Evolutionary conservation across 345 rosid genomes (phyloP).

Genomic region (Eucalyptus cloeziana): DNA sequence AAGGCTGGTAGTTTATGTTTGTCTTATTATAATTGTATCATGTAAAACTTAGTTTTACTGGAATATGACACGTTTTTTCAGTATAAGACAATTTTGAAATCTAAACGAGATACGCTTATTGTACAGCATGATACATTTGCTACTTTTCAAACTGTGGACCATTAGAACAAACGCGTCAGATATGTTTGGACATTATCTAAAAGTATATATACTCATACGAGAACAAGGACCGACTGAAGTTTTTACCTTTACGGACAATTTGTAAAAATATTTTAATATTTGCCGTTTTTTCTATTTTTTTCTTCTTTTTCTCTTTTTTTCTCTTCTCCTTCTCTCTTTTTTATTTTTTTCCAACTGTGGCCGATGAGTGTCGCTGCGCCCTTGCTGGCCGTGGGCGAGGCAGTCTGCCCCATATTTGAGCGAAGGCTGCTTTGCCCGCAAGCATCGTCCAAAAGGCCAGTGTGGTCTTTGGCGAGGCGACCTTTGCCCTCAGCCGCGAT

Average conservation of each 20-base stretch:
- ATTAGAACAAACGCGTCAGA: neutral
- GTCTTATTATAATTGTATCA: neutral
- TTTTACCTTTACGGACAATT: neutral
- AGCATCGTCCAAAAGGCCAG: neutral
- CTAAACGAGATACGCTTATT: neutral
- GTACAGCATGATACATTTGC: neutral
- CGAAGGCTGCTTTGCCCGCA: neutral
- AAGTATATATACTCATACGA: too few relatives aligned
- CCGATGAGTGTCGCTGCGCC: neutral
- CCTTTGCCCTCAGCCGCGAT: fast-evolving
- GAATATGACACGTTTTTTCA: neutral
- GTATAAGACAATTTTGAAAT: neutral
- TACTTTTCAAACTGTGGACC: neutral
- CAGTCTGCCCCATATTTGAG: too few relatives aligned
- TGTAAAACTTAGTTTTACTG: neutral
- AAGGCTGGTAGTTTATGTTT: neutral
- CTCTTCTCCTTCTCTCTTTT: too few relatives aligned
- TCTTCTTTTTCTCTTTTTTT: too few relatives aligned
- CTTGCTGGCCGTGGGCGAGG: neutral
- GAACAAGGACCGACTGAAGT: neutral
- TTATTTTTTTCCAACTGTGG: neutral
- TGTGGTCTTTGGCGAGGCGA: neutral
- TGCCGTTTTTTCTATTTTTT: too few relatives aligned
- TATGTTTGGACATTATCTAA: neutral
- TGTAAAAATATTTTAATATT: neutral